Base-by-base conservation (phyloP, 176 grass and related monocot species). In the Avena sativa region DNA sequence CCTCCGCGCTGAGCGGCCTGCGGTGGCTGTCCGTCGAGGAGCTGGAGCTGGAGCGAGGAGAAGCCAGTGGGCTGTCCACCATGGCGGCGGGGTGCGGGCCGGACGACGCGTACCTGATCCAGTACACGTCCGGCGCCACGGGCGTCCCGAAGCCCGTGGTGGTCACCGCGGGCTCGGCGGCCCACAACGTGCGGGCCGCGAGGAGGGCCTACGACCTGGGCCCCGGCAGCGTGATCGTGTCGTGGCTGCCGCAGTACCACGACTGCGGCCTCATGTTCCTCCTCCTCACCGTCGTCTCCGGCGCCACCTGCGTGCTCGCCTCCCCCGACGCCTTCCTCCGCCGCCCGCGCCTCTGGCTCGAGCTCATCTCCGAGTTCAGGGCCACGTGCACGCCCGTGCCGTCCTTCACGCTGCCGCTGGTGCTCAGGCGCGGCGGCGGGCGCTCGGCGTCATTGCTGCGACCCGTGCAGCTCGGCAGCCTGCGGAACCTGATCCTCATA, bases 231-330 rank as follows among this genome's bases (percentile, higher is more conserved):
- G 61, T 88, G 9, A 74, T 90, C 40, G 90, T 90, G 58, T 90
- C 93, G 74, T 95, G 90, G 90, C 85, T 92, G 74, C 93, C 79
- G 12, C 85, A 84, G 86, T 92, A 92, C 80, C 93, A 95, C 62
- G 90, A 92, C 83, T 92, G 90, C 74, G 88, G 90, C 88, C 88
- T 95, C 67, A 84, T 95, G 93, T 92, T 92, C 71, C 88, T 90
- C 6, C 92, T 95, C 50, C 88, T 92, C 69, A 88, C 93, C 74
- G 83, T 92, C 68, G 86, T 90, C 74, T 14, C 88, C 32, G 88
- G 88, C 23, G 88, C 93, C 46, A 95, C 86, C 2, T 88, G 88
- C 86, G 86, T 90, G 52, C 82, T 92, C 0, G 32, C 93, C 19
- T 79, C 90, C 2, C 90, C 90, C 4, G 26, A 9, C 11, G 85